Percentiles rank a stretch among this genome's conserved stretches.
Evolutionary conservation across 2,329 filamentous ascomycete species (phyloP).

Genomic region (Botrytis hyacinthi): DNA sequence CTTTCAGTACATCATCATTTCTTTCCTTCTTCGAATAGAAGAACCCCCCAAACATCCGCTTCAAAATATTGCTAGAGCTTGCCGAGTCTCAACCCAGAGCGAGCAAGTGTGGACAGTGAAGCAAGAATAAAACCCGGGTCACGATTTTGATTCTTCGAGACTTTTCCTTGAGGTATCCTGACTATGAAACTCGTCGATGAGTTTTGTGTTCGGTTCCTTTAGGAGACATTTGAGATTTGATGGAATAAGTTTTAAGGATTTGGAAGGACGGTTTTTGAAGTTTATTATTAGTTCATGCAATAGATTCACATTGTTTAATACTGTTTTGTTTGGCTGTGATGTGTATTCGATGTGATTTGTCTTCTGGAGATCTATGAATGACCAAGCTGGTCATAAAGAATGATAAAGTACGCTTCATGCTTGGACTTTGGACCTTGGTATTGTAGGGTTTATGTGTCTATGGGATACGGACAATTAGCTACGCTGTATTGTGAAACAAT

Average conservation of each 20-base stretch:
- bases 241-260: not conserved
- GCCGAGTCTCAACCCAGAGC: conserved; percentile 50
- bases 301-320: not conserved
- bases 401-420: not conserved
- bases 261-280: not conserved
- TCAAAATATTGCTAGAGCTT: conserved; percentile 53
- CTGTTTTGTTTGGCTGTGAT: not conserved
- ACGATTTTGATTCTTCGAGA: conserved; percentile 41
- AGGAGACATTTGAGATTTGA: conserved; percentile 44
- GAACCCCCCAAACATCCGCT: conserved; percentile 25
- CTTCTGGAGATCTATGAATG: not conserved
- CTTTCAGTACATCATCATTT: not conserved
- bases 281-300: not conserved
- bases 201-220: conserved; percentile 37
- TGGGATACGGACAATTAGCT: not conserved
- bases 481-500: not conserved
- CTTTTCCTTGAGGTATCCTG: conserved; percentile 36
- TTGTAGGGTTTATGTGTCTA: not conserved
- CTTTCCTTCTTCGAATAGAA: not conserved
- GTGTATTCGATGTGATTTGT: not conserved
- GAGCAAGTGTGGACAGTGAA: conserved; percentile 57
- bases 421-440: not conserved
- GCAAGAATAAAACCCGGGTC: conserved; percentile 48
- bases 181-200: conserved; percentile 31
- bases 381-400: not conserved